Evolutionary conservation across 176 grass and related monocot species (phyloP).

Genomic region (Chrysopogon serrulatus): DNA sequence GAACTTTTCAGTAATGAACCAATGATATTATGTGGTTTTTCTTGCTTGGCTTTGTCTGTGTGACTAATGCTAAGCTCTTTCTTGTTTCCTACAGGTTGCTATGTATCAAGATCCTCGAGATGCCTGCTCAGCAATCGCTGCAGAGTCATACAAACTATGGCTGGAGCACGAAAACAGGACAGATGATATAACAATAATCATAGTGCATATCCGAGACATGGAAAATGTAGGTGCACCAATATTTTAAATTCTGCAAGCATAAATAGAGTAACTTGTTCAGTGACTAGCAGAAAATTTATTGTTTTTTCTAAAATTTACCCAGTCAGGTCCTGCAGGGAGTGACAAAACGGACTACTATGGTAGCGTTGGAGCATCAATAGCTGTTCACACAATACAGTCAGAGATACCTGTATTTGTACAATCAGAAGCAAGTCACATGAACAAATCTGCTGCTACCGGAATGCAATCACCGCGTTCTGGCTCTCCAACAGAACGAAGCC

Average conservation of each 20-base stretch:
- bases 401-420: slow-evolving; percentile 26
- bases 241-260: slow-evolving; percentile 2
- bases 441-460: slow-evolving; percentile 26
- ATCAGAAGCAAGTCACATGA: slow-evolving; percentile 28
- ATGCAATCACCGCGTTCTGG: slow-evolving; percentile 18
- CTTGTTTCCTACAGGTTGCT: slow-evolving; percentile 61
- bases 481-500: slow-evolving; percentile 30
- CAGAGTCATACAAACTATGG: slow-evolving; percentile 87
- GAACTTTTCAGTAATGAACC: neutral
- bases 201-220: slow-evolving; percentile 81
- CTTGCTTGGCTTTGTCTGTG: slow-evolving; percentile 8
- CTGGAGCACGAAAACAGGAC: slow-evolving; percentile 91
- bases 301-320: slow-evolving; percentile 50
- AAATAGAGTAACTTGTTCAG: neutral
- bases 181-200: slow-evolving; percentile 96
- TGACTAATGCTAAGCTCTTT: neutral
- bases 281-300: slow-evolving; percentile 35
- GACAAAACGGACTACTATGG: slow-evolving; percentile 33
- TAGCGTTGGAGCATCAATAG: slow-evolving; percentile 25
- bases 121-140: slow-evolving; percentile 85
- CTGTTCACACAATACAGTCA: slow-evolving; percentile 20
- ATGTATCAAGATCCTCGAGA: slow-evolving; percentile 73
- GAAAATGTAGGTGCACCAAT: slow-evolving; percentile 50
- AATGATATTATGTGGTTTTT: slow-evolving; percentile 6
- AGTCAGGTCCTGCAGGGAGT: slow-evolving; percentile 66